Base-by-base conservation (phyloP, 108 stramenopile genomes). In the Discostella stelligeroides region DNA sequence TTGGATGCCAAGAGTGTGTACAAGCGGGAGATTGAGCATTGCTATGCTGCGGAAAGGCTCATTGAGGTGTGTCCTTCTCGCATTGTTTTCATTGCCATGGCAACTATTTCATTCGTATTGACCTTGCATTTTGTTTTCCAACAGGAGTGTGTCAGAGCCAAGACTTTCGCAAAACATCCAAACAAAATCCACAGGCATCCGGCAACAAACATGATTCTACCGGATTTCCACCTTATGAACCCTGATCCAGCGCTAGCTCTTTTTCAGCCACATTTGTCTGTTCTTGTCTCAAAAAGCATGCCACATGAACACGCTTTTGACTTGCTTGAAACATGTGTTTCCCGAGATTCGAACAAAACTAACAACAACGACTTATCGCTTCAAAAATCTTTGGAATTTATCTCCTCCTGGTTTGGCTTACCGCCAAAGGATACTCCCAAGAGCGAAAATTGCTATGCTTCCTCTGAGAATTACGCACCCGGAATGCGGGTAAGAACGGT, bases 321-420 rank as follows among this genome's bases (percentile, higher is more conserved):
- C 13, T 73, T 84, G 17, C 24, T 94, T 14, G 62, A 46, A 47
- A 50, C 76, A 11, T 70, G 68, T 13, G 53, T 84, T 28, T 40
- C 45, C 4, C 70, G 62, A 23, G 67, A 55, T 13, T n/a, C n/a
- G n/a, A n/a, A 59, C 50, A 24, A 55, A 57, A 24, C 68, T 28
- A 1, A 55, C n/a, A n/a, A 11, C 2, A 47, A 55, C 30, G 67
- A 80, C 8, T 73, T 79, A n/a, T 84, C 85, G 45, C 54, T 62
- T 23, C 72, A 67, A 11, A 75, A 87, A 45, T 67, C 89, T 29
- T 94, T 90, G 92, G 87, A 89, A 62, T 89, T 91, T 60, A 79
- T 94, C 34, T 73, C 84, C 29, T 84, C 86, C n/a, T 91, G 85
- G 84, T 94, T 91, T 65, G 71, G 67, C 17, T 83, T 85, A 53